A percentile compares a stretch with the other conserved stretches of the same genome.
These are phyloP conservation scores for Globisporangium cystogenes DNA, from an alignment of 352 stramenopile genomes.

Conservation along the genomic window DNA sequence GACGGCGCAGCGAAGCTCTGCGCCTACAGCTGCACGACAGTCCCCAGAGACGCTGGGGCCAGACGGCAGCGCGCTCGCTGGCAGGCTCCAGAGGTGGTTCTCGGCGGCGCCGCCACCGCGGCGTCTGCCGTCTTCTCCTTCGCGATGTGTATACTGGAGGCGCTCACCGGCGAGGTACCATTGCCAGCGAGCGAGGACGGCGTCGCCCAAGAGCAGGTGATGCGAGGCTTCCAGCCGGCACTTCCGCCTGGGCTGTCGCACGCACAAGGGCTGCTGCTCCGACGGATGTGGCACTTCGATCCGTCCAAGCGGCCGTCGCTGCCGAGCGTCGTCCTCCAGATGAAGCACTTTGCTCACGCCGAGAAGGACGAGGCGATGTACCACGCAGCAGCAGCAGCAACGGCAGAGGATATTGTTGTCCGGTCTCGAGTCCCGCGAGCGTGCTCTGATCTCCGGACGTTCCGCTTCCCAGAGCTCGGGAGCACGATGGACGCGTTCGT, in stretches of 20 bases:
- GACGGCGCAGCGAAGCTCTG: background rate
- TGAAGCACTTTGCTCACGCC: background rate
- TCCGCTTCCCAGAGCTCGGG: background rate
- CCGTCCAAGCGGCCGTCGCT: background rate
- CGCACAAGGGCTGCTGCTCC: background rate
- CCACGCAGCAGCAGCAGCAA: too few relatives aligned
- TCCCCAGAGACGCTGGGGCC: background rate
- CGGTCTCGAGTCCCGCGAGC: too few relatives aligned
- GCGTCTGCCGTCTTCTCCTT: conserved; percentile 1
- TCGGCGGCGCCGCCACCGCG: background rate
- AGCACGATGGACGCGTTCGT: too few relatives aligned
- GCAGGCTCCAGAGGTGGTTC: conserved; percentile 1
- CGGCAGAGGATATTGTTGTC: too few relatives aligned
- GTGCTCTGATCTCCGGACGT: background rate
- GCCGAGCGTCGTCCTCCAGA: background rate
- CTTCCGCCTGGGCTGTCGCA: background rate
- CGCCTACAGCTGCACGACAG: background rate
- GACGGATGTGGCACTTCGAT: background rate
- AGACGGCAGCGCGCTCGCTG: background rate
- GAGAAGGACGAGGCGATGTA: background rate
- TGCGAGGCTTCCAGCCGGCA: too few relatives aligned
- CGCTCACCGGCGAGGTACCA: background rate
- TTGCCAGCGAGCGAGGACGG: background rate
- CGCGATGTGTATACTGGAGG: conserved; percentile 1
- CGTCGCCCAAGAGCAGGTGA: too few relatives aligned